Base-by-base conservation (phyloP, 2,329 filamentous ascomycete genomes). In the Epichloe coenophiala region DNA sequence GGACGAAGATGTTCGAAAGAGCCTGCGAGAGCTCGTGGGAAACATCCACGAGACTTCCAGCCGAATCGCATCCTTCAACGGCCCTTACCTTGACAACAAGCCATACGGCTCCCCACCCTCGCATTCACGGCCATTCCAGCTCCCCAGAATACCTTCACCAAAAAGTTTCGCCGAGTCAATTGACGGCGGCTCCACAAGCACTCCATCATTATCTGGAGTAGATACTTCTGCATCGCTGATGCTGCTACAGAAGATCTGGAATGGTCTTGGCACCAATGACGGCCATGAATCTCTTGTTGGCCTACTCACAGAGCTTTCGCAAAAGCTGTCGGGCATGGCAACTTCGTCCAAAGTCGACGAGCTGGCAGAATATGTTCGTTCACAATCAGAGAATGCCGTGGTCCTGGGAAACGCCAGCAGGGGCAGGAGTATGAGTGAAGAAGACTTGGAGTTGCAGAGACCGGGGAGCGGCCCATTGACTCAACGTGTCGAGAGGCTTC, bases 241-340 rank as follows among this genome's bases (percentile, higher is more conserved):
- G 2, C 78, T 97, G 57, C 74, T 97, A 15, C 93, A 98, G 66
- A 95, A 90, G 70, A 91, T 98, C 55, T 78, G 96, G 50, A 82
- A 88, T 17, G 93, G 97, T 51, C 96, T 98, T 88, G 87, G 90
- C 4, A 97, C 93, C 5, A 95, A 88, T 60, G 93, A 97, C 61
- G 91, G 90, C n/a, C 89, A 97, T 61, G 89, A 95, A 19, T 74
- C 75, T 13, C 71, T 91, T 5, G 68, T 88, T 5, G 67, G 69
- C 39, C 83, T 81, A 12, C 74, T 97, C 0, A 73, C 81, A 13
- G 84, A 89, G 56, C 73, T 91, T 43, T 82, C 84, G 3, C 82
- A 84, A 52, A 88, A 85, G 68, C 76, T 96, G 4, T 65, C 71
- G 3, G 78, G 79, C 13, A 73, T 80, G 69, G 76, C 78, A 4